Evolutionary conservation across 2,329 filamentous ascomycete species (phyloP), one percentile per base, ranked within the genome.

Genomic region (Hypomyces perniciosus): DNA sequence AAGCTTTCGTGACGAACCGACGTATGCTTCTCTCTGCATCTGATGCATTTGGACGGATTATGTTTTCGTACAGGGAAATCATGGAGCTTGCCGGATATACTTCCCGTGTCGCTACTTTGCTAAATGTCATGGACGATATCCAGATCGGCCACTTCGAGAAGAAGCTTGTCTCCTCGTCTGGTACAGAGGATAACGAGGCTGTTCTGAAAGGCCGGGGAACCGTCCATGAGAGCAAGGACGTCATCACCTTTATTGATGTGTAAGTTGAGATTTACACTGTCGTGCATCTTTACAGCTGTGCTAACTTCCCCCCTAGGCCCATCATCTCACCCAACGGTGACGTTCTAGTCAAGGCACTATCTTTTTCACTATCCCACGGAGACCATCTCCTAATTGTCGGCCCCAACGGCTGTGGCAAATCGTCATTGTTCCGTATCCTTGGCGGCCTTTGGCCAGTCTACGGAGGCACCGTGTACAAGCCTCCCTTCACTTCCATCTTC

Each of bases 391-490:
- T 99, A 35, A 93, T 99, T 39, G 88, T 97, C 39, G 93, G 93
- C 1, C 93, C 93, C 26, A 99, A 99, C 66, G 93, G 93, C 35
- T 99, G 93, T 68, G 93, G 93, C 39, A 99, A 99, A 69, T 96
- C 90, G 0, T 95, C 88, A 12, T 78, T 99, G 3, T 99, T 99
- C 80, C 85, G 93, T 35, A 99, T 99, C 59, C 80, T 99, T 1
- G 93, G 93, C 54, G 93, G 93, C 1, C 77, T 99, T 3, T 99
- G 93, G 93, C 93, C 93, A 12, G 93, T 97, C 9, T 99, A 99
- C 68, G 92, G 93, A 57, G 93, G 93, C 46, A 90, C 82, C 1
- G 93, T 99, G 20, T 80, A 89, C 62, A 97, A 97, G 68, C 93
- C 93, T 1, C 84, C 88, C 2, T 93, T 92, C 62, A 84, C 88